Evolutionary conservation across 1,284 basidiomycete species (phyloP).

Genomic region (Leccinum solheimii): DNA sequence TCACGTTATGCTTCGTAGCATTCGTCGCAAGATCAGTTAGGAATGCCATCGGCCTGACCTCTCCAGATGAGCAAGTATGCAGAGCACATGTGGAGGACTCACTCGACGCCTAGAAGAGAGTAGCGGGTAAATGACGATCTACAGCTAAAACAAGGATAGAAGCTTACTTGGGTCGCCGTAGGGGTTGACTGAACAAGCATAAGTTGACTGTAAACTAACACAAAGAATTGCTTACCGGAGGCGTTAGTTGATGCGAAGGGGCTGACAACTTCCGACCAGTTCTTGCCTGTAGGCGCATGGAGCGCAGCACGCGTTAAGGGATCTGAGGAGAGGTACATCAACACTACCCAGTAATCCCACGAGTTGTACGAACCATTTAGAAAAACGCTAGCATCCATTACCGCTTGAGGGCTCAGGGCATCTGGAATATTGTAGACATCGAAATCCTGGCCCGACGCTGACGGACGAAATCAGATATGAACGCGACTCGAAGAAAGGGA

Average conservation of each 20-base stretch:
- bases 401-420: neutral
- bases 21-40: no score
- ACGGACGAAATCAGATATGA: neutral
- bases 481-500: neutral
- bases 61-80: neutral
- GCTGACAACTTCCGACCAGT: neutral
- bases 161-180: constrained; percentile 46
- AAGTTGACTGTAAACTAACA: constrained; percentile 12
- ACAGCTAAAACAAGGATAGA: neutral
- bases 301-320: neutral
- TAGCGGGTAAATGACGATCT: neutral
- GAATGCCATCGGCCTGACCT: constrained; percentile 40
- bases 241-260: constrained; percentile 1
- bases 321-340: neutral
- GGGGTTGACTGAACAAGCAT: constrained; percentile 9
- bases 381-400: neutral
- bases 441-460: constrained; percentile 40
- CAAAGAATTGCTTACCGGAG: constrained; percentile 27
- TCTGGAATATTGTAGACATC: constrained; percentile 20
- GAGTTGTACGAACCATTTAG: neutral
- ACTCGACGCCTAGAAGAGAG: constrained; percentile 47
- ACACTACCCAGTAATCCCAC: neutral
- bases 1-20: no score
- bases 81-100: constrained; percentile 23
- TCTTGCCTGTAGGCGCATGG: neutral